Evolutionary conservation across 169 alveolate genomes (phyloP), one percentile per base, ranked within the genome.

Genomic region (Plasmodium coatneyi): DNA sequence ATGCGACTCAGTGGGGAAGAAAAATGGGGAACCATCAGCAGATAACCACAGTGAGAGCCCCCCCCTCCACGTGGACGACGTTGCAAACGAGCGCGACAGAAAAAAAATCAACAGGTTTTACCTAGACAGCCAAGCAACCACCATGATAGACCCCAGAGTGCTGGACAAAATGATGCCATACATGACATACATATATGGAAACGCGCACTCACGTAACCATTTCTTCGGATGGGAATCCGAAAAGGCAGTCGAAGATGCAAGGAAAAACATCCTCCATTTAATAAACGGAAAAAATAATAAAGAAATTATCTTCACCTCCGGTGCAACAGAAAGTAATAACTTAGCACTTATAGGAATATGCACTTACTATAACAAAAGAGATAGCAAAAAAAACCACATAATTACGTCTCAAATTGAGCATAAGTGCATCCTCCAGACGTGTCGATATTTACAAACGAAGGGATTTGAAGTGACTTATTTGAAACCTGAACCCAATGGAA

Each of bases 281-380:
- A 97, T 99, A 60, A 82, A 82, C 56, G 97, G 98, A 12, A 98
- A 99, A 66, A 97, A 96, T 41, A 95, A 98, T 43, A 96, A 97
- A 95, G 99, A 98, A 96, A 97, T 99, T 71, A 96, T 98, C 54
- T 99, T 99, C 96, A 99, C 99, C n/a, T 98, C 99, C 0, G 99
- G 99, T 1, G 99, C 99, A 6, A 99, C 99, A 9, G 99, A 99
- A 97, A 96, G 99, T 66, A 99, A 99, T 95, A 99, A 99, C 95
- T 87, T 98, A 94, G 99, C 99, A 36, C 83, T 98, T 19, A 98
- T 98, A 95, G 99, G 99, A 46, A 98, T 98, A 34, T 96, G 98
- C 30, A 93, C 96, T 6, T 93, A 95, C 70, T 84, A 94, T 82
- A 80, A 95, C 71, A 34, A 84, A 80, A 71, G 95, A 74, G 91